Evolutionary conservation across 805 yeast species (phyloP).

Genomic region (Hanseniaspora mollemarum): DNA sequence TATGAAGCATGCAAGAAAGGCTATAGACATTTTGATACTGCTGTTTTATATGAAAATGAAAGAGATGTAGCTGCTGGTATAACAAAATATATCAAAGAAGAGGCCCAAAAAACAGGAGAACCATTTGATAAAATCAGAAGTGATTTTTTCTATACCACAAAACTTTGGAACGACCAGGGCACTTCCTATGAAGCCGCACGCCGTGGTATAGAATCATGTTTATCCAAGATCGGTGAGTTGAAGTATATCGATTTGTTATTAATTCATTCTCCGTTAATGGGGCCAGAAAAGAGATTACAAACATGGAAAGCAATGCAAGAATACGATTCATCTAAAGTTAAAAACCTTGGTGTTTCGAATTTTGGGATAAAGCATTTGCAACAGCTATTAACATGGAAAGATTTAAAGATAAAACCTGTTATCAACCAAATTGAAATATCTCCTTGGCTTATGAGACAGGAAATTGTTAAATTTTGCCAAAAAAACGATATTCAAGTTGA

Average conservation of each 20-base stretch:
- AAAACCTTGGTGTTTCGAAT: constrained; percentile 69
- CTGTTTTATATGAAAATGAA: constrained; percentile 58
- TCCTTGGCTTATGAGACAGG: constrained; percentile 66
- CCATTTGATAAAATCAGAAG: constrained; percentile 27
- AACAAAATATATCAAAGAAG: constrained; percentile 38
- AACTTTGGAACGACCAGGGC: constrained; percentile 57
- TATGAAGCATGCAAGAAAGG: constrained; percentile 51
- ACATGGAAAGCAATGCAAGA: constrained; percentile 70
- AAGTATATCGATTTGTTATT: constrained; percentile 63
- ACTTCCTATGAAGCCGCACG: constrained; percentile 46
- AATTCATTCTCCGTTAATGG: constrained; percentile 53
- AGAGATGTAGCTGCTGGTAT: constrained; percentile 50
- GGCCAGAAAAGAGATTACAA: constrained; percentile 40
- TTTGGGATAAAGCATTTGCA: constrained; percentile 50
- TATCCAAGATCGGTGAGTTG: constrained; percentile 41
- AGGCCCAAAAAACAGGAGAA: constrained; percentile 33
- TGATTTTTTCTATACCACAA: constrained; percentile 56
- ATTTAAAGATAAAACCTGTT: constrained; percentile 47
- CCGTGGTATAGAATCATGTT: constrained; percentile 45
- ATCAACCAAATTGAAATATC: constrained; percentile 76
- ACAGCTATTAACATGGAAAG: constrained; percentile 49
- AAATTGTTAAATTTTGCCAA: constrained; percentile 50
- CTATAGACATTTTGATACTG: constrained; percentile 66
- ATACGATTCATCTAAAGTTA: constrained; percentile 43
- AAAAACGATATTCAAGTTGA: constrained; percentile 48